Percentiles rank a stretch among this genome's conserved stretches.
These are phyloP conservation scores for Xylariaceae sp. DNA, from an alignment of 2,329 filamentous ascomycete species.

Conservation along the genomic window DNA sequence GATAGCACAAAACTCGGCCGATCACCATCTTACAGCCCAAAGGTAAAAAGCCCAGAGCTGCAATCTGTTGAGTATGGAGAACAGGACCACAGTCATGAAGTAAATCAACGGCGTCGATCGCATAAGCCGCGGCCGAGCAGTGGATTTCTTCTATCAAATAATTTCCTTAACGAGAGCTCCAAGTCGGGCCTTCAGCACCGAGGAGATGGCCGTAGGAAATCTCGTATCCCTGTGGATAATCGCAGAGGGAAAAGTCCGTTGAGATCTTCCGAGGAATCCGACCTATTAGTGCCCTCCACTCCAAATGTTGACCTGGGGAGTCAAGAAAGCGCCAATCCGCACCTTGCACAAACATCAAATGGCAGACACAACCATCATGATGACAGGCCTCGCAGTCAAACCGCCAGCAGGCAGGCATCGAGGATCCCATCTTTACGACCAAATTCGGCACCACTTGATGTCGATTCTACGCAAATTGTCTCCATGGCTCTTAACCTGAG, in stretches of 20 bases:
- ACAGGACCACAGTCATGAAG: slow-evolving; percentile 30
- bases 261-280: slow-evolving; percentile 25
- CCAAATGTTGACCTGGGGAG: slow-evolving; percentile 25
- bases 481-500: slow-evolving; percentile 89
- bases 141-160: slow-evolving; percentile 58
- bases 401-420: slow-evolving; percentile 33
- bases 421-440: slow-evolving; percentile 35
- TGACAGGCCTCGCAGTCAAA: slow-evolving; percentile 35
- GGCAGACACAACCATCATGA: slow-evolving; percentile 23
- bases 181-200: slow-evolving; percentile 27
- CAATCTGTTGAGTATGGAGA: slow-evolving; percentile 26
- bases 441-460: slow-evolving; percentile 55
- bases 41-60: slow-evolving; percentile 24
- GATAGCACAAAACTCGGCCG: slow-evolving; percentile 27
- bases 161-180: slow-evolving; percentile 40
- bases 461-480: slow-evolving; percentile 88
- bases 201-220: slow-evolving; percentile 41
- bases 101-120: slow-evolving; percentile 37
- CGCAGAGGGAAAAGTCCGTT: slow-evolving; percentile 37
- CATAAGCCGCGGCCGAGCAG: slow-evolving; percentile 54
- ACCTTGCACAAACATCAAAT: slow-evolving; percentile 22
- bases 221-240: slow-evolving; percentile 39
- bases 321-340: slow-evolving; percentile 22
- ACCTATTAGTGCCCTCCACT: slow-evolving; percentile 5
- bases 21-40: slow-evolving; percentile 23